Conservation (phyloP, 176 grass and related monocot genomes). For the Poa annua region DNA sequence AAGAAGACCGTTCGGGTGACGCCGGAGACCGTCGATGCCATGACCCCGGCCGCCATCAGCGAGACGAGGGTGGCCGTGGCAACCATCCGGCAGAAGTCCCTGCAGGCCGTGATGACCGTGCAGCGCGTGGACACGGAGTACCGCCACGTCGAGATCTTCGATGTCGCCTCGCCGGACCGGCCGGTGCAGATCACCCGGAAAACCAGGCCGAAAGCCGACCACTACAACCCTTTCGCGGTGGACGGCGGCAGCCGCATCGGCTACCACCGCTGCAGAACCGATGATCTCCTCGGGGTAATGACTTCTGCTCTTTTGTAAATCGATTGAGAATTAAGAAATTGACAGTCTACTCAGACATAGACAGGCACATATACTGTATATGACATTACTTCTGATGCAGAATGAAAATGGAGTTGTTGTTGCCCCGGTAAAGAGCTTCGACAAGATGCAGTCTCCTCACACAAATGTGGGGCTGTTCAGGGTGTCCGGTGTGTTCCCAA, state of each 20-base stretch:
- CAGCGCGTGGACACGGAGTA: conserved; percentile 35
- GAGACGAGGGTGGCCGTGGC: conserved; percentile 44
- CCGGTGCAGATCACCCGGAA: conserved; percentile 24
- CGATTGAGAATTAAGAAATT: too few species aligned
- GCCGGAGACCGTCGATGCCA: not conserved
- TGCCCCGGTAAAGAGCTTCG: not conserved
- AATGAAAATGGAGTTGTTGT: not conserved
- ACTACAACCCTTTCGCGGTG: conserved; percentile 52
- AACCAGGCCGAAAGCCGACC: not conserved
- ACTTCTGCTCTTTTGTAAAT: not conserved
- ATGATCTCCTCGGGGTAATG: not conserved
- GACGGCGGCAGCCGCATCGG: conserved; percentile 35
- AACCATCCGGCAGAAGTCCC: conserved; percentile 38
- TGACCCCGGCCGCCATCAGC: conserved; percentile 54
- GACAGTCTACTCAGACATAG: too few species aligned
- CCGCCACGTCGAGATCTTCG: conserved; percentile 54
- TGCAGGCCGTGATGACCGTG: not conserved
- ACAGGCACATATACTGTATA: too few species aligned
- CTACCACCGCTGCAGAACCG: conserved; percentile 29
- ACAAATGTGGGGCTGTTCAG: conserved; percentile 27
- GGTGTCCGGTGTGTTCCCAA: conserved; percentile 51
- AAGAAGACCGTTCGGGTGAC: conserved; percentile 13
- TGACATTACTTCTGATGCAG: too few species aligned
- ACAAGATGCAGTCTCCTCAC: conserved; percentile 32
- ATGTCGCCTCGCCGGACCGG: not conserved